Base-by-base conservation (phyloP, 148 eudicot genomes). In the Vaccinium myrtillus region DNA sequence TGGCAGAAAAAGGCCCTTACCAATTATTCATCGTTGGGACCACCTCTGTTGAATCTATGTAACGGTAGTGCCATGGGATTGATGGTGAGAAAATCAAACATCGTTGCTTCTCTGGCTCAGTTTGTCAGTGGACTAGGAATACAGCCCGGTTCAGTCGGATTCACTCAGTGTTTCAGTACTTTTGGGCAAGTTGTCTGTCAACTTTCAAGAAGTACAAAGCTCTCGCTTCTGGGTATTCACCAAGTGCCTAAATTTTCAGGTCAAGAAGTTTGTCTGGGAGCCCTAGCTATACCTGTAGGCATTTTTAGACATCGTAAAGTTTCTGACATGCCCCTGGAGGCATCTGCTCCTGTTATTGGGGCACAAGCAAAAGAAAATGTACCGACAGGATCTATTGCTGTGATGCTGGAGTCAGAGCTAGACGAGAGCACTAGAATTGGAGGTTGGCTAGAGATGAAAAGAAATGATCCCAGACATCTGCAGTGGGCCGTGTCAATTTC, bases 391-490 rank as follows among this genome's bases (percentile, higher is more conserved):
- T 92, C 93, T 27, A 79, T 95, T 55, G 99, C 98, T 84, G 19
- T 93, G 84, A 90, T 87, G 90, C 88, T 97, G 11, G 97, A 93
- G 75, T 86, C 95, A 39, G 94, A 97, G 75, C 89, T 94, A 71
- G 98, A 95, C 83, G 98, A 95, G 82, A 90, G 93, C 82, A 86
- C 93, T 27, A 89, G 89, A 86, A 86, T 94, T 32, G 90, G 90
- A 82, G 98, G 98, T 32, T 97, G 99, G 98, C 54, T 94, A 23
- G 95, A 95, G 91, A 87, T 89, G 88, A 85, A 86, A 87, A 91
- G 81, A 58, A 85, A 87, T 9, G 84, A 88, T 80, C 92, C 92
- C 12, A 87, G 89, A 65, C 56, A 83, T 84, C 80, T 92, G 39
- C 90, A 94, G 63, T 97, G 99, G 99, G 92, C 98, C 50, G 87